Percentiles rank a stretch among this genome's conserved stretches.
Evolutionary conservation across 2,329 filamentous ascomycete genomes (phyloP).

Genomic region (Scedosporium apiospermum): DNA sequence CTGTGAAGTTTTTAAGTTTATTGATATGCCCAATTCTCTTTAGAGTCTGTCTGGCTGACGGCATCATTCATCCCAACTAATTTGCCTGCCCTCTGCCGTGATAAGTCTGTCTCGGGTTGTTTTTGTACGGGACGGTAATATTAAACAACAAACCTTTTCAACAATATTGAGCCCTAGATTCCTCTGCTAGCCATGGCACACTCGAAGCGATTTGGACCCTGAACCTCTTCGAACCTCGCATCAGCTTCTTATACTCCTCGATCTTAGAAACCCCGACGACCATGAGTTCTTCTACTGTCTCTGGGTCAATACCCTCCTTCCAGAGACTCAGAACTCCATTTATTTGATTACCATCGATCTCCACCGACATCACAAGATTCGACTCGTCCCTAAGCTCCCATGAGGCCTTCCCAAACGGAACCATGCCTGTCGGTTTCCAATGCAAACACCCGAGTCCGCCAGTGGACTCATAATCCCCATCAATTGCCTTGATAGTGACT

Average conservation of each 20-base stretch:
- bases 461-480: not conserved
- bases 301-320: not conserved
- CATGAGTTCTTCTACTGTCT: constrained; percentile 6
- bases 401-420: not conserved
- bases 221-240: constrained; percentile 1
- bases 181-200: not conserved
- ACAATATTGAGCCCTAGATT: too few relatives aligned
- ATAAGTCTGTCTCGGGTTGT: too few relatives aligned
- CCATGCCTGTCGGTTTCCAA: constrained; percentile 6
- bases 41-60: too few relatives aligned
- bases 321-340: constrained; percentile 5
- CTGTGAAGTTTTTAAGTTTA: too few relatives aligned
- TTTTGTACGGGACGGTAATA: too few relatives aligned
- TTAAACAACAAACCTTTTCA: too few relatives aligned
- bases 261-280: constrained; percentile 6
- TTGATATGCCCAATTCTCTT: too few relatives aligned
- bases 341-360: constrained; percentile 3
- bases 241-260: constrained; percentile 7
- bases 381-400: constrained; percentile 7
- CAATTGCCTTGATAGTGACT: not conserved
- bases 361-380: constrained; percentile 1
- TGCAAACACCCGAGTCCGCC: not conserved
- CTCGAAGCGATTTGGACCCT: not conserved
- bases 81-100: too few relatives aligned
- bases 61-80: too few relatives aligned